These are phyloP conservation scores for Peronospora destructor DNA, from an alignment of 352 stramenopile genomes.

Conservation along the genomic window DNA sequence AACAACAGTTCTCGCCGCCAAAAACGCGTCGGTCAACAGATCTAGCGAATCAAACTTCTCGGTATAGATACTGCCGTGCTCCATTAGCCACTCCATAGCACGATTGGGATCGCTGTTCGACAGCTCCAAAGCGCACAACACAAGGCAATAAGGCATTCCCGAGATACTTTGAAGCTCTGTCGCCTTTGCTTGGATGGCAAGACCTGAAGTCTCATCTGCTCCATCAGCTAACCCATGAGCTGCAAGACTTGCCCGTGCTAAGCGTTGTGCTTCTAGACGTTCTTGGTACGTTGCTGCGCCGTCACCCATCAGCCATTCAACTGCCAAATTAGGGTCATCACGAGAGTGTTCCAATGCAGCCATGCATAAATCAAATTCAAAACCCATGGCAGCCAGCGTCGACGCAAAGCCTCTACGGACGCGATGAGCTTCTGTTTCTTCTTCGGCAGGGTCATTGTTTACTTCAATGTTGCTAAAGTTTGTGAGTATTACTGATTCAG, in stretches of 20 bases:
- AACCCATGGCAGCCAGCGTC: slow-evolving; percentile 80
- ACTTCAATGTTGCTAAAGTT: slow-evolving; percentile 15
- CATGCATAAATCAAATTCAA: slow-evolving; percentile 86
- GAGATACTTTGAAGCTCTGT: slow-evolving; percentile 71
- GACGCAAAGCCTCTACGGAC: slow-evolving; percentile 72
- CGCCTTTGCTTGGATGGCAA: slow-evolving; percentile 54
- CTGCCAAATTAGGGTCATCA: slow-evolving; percentile 77
- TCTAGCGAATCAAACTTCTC: slow-evolving; percentile 45
- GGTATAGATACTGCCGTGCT: slow-evolving; percentile 57
- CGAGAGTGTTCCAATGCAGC: slow-evolving; percentile 67
- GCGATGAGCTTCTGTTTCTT: slow-evolving; percentile 70
- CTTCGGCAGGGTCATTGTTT: slow-evolving; percentile 53
- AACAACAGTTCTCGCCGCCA: slow-evolving; percentile 33
- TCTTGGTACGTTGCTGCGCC: slow-evolving; percentile 70
- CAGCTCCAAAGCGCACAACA: slow-evolving; percentile 62
- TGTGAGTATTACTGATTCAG: slow-evolving; percentile 8
- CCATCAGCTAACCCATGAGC: slow-evolving; percentile 21
- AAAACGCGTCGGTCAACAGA: slow-evolving; percentile 45
- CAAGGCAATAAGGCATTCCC: slow-evolving; percentile 60
- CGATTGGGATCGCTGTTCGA: slow-evolving; percentile 75
- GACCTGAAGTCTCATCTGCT: slow-evolving; percentile 9
- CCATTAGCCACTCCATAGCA: slow-evolving; percentile 86
- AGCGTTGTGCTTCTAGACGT: slow-evolving; percentile 48
- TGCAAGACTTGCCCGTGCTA: slow-evolving; percentile 42
- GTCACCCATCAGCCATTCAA: slow-evolving; percentile 83